phyloP scores from a whole-genome alignment of 257 asterid genomes.

The Marsdenia floribunda region DNA sequence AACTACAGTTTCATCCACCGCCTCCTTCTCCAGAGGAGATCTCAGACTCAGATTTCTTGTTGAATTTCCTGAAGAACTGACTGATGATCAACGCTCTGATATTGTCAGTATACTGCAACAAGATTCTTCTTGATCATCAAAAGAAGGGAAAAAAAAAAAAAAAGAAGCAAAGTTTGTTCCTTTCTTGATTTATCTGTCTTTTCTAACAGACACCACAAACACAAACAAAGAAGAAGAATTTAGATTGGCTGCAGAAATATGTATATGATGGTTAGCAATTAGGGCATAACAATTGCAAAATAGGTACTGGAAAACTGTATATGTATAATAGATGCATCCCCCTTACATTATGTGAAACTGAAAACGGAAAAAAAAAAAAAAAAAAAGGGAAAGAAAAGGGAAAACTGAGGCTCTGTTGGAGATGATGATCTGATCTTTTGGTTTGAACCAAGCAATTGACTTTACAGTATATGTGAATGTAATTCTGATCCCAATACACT shows the following conservation, averaged over 20 bases:
- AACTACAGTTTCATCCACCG: constrained; percentile 9
- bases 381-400: too few species aligned
- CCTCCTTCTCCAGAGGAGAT: constrained; percentile 44
- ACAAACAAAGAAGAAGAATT: too few species aligned
- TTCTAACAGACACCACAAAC: too few species aligned
- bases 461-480: background rate
- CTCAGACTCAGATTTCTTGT: constrained; percentile 73
- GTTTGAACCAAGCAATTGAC: background rate
- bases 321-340: constrained; percentile 1
- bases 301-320: too few species aligned
- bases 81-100: constrained; percentile 45
- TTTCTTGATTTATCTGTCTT: too few species aligned
- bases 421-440: constrained; percentile 4
- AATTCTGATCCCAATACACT: background rate
- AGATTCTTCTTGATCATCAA: constrained; percentile 31
- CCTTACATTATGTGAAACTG: constrained; percentile 4
- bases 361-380: background rate
- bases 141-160: too few species aligned
- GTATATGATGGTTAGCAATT: too few species aligned
- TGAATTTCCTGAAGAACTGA: constrained; percentile 56
- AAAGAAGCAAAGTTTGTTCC: too few species aligned
- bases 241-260: too few species aligned
- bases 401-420: constrained; percentile 9
- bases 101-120: constrained; percentile 49
- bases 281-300: too few species aligned